These are phyloP conservation scores for Selaginella tamariscina DNA, from an alignment of 75 land plant species.

Conservation along the genomic window DNA sequence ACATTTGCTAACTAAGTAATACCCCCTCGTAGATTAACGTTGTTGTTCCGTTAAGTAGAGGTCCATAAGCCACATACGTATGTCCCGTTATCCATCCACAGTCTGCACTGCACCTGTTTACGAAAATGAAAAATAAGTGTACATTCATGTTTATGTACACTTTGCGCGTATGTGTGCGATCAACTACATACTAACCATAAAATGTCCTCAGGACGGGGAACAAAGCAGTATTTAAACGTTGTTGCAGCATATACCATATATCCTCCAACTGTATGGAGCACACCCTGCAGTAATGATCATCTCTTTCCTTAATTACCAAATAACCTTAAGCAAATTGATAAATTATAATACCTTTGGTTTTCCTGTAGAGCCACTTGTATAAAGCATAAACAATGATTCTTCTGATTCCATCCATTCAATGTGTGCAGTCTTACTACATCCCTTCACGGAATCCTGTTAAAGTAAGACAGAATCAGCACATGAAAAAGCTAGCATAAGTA, in stretches of 20 bases:
- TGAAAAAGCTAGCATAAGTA: neutral
- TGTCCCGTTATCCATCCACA: constrained; percentile 27
- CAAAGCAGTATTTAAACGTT: constrained; percentile 20
- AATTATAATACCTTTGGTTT: constrained; percentile 17
- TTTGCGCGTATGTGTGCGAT: too few relatives aligned
- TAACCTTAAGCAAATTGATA: neutral
- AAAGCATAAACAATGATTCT: constrained; percentile 21
- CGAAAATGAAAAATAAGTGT: too few relatives aligned
- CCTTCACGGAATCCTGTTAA: constrained; percentile 10
- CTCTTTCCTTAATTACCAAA: too few relatives aligned
- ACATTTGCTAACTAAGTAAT: neutral
- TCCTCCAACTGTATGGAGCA: constrained; percentile 24
- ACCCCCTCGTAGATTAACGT: constrained; percentile 22
- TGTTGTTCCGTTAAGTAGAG: constrained; percentile 19
- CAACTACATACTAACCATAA: constrained; percentile 19
- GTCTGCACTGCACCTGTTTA: constrained; percentile 25
- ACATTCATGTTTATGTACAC: too few relatives aligned
- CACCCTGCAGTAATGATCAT: too few relatives aligned
- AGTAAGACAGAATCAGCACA: neutral
- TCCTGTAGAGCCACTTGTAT: constrained; percentile 26
- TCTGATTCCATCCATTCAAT: constrained; percentile 28
- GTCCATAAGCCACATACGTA: constrained; percentile 21
- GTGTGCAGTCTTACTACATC: neutral
- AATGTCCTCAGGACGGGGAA: constrained; percentile 13
- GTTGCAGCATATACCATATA: constrained; percentile 21